Evolutionary conservation across 345 rosid genomes (phyloP), one percentile per base, ranked within the genome.

Genomic region (Garcia nutans): DNA sequence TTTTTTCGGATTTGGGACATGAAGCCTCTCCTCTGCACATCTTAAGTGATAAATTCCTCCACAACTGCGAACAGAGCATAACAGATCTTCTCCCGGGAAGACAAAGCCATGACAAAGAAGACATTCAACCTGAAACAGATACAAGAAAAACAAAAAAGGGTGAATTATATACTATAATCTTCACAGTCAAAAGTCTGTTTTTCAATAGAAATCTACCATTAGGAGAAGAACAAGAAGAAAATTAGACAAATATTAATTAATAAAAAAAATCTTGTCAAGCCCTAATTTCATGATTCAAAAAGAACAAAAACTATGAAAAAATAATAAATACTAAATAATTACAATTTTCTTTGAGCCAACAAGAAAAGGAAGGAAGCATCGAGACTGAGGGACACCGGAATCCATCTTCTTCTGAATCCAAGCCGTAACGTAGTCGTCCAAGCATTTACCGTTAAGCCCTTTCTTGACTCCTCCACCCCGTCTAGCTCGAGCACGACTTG

Each of bases 261-360:
- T 15, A 13, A 52, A 5, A 52, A 52, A 52, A 2, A 52, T 5
- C 6, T 15, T 54, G 16, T 54, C n/a, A 2, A 54, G 5, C 20
- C n/a, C 58, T 5, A 54, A 54, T 17, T 19, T 9, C 7, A 64
- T 33, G 17, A n/a, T n/a, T n/a, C n/a, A n/a, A n/a, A n/a, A n/a
- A 5, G 12, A 31, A 64, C 11, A 37, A 37, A 37, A 19, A 2
- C 2, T 9, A n/a, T n/a, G n/a, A n/a, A 20, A 23, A 49, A 64
- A 57, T 56, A 13, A 41, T 15, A 16, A 11, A 11, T 8, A 65
- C 0, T 15, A 22, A 10, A 22, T 26, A 22, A 65, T 41, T 77
- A 92, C 97, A 90, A 87, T 70, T 81, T 83, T 91, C 78, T 91
- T 88, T 23, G 97, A 88, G 16, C 90, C 89, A 37, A 80, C 85